Evolutionary conservation across 2,329 filamentous ascomycete genomes (phyloP).

Genomic region (Xylaria polymorpha): DNA sequence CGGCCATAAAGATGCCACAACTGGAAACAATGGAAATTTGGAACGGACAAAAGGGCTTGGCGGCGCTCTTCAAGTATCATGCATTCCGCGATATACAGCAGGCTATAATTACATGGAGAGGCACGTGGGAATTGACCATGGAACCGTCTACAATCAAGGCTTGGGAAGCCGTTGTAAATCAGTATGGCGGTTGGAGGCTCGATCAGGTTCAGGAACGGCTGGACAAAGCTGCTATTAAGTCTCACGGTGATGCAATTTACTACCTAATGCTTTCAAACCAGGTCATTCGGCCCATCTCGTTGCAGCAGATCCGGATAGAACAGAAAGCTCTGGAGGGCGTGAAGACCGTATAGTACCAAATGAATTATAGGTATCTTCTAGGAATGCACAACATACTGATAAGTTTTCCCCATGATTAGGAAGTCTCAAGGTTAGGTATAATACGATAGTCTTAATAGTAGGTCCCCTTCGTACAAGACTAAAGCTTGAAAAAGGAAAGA

Average conservation of each 20-base stretch:
- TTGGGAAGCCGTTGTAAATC: constrained; percentile 47
- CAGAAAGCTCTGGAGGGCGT: constrained; percentile 44
- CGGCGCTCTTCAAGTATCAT: constrained; percentile 50
- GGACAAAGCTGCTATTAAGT: constrained; percentile 48
- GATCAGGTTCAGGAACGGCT: constrained; percentile 41
- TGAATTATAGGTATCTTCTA: no score
- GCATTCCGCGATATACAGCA: constrained; percentile 12
- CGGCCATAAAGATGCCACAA: constrained; percentile 49
- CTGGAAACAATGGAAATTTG: constrained; percentile 52
- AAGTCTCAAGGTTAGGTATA: no score
- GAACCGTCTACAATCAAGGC: constrained; percentile 41
- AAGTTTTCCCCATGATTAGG: no score
- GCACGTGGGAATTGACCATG: constrained; percentile 48
- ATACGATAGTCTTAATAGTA: no score
- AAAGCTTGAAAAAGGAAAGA: no score
- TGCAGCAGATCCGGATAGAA: constrained; percentile 50
- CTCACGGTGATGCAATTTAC: constrained; percentile 50
- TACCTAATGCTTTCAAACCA: constrained; percentile 46
- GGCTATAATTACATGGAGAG: constrained; percentile 47
- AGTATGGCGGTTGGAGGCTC: constrained; percentile 39
- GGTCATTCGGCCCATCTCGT: constrained; percentile 51
- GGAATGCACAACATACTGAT: no score
- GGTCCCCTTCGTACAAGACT: no score
- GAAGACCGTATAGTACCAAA: background rate
- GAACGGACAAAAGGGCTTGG: constrained; percentile 50